These are phyloP conservation scores for Lignosus rhinocerotis DNA, from an alignment of 1,284 basidiomycete species.

Conservation along the genomic window DNA sequence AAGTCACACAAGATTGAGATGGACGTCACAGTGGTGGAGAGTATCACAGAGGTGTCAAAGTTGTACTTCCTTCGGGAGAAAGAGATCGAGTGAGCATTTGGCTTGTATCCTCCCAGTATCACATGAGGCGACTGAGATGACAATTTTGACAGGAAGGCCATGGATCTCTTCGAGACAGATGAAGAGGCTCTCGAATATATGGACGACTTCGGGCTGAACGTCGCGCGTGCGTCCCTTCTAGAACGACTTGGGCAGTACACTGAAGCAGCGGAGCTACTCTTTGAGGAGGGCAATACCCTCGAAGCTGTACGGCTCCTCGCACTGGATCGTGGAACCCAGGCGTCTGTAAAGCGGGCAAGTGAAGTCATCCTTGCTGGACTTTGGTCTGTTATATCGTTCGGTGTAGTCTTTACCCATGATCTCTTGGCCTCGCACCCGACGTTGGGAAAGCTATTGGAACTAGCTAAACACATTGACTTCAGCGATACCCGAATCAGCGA, in stretches of 20 bases:
- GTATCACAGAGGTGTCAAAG: conserved; percentile 49
- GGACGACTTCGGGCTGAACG: conserved; percentile 54
- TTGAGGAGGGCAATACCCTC: conserved; percentile 47
- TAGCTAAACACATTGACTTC: conserved; percentile 2
- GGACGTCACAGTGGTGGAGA: conserved; percentile 36
- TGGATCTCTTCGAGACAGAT: conserved; percentile 47
- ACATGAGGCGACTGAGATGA: background rate
- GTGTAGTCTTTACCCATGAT: conserved; percentile 16
- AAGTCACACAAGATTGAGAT: conserved; percentile 36
- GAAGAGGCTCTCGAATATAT: conserved; percentile 61
- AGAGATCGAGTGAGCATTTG: conserved; percentile 44
- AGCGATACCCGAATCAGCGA: background rate
- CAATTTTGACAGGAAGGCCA: conserved; percentile 42
- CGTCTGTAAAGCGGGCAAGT: conserved; percentile 23
- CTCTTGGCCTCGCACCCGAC: conserved; percentile 5
- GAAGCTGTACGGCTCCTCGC: conserved; percentile 52
- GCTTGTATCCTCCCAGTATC: background rate
- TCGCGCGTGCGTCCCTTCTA: conserved; percentile 52
- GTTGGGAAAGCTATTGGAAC: conserved; percentile 15
- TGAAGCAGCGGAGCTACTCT: conserved; percentile 59
- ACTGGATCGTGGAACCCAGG: conserved; percentile 29
- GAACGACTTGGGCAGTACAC: conserved; percentile 41
- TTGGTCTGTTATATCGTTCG: conserved; percentile 33
- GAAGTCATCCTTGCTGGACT: conserved; percentile 29
- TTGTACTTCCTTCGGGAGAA: conserved; percentile 50